Conservation (phyloP, 202 grass and related monocot species). For the Hordeum pubiflorum region DNA sequence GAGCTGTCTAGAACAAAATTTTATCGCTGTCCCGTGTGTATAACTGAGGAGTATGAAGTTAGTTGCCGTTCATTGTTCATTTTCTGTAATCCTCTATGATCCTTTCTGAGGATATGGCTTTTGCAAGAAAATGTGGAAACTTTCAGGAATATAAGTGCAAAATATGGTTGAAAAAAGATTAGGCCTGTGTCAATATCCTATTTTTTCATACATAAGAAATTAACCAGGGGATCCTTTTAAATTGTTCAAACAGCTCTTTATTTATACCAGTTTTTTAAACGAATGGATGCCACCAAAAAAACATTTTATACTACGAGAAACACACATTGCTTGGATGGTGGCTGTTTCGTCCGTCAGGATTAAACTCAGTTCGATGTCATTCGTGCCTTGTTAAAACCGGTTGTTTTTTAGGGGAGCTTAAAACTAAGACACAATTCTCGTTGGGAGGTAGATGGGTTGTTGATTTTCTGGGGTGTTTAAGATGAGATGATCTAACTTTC, state of each 20-base stretch:
- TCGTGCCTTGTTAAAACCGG: too few species aligned
- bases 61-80: background rate
- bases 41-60: slow-evolving; percentile 27
- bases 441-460: too few species aligned
- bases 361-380: too few species aligned
- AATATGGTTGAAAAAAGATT: background rate
- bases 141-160: background rate
- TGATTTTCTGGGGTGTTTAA: too few species aligned
- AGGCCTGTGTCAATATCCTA: background rate
- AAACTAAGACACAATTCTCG: too few species aligned
- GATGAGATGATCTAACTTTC: too few species aligned
- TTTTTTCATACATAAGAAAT: too few species aligned
- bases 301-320: background rate
- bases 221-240: background rate
- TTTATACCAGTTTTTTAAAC: background rate
- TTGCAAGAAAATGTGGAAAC: background rate
- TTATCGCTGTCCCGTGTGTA: slow-evolving; percentile 29
- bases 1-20: slow-evolving; percentile 27
- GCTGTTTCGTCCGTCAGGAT: too few species aligned
- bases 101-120: background rate
- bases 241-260: background rate
- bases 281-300: background rate
- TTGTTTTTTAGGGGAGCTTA: too few species aligned
- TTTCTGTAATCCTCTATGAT: background rate
- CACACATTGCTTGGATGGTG: background rate